A percentile compares a stretch with the other conserved stretches of the same genome.
phyloP scores from a whole-genome alignment of 306 rosid genomes.

The Mimosa bimucronata region DNA sequence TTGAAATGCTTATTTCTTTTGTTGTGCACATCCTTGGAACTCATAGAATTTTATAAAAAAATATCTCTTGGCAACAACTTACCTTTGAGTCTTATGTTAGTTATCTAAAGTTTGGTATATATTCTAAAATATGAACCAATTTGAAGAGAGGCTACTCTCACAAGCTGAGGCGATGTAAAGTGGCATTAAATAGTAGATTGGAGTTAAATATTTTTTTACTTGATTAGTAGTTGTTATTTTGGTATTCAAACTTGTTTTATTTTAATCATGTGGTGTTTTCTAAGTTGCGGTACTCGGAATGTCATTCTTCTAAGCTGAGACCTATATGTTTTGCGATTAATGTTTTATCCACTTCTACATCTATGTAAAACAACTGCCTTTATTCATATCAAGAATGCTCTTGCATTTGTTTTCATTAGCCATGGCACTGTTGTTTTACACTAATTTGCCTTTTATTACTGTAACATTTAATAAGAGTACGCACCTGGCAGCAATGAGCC shows the following conservation, averaged over 20 bases:
- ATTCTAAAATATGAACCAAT: slow-evolving; percentile 21
- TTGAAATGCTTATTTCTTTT: slow-evolving; percentile 36
- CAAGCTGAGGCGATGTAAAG: background rate
- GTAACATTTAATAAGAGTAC: slow-evolving; percentile 56
- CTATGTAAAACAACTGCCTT: slow-evolving; percentile 2
- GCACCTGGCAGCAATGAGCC: slow-evolving; percentile 40
- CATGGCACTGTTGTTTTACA: slow-evolving; percentile 26
- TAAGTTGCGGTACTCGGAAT: slow-evolving; percentile 1
- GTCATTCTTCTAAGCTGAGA: slow-evolving; percentile 27
- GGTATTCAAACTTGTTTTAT: slow-evolving; percentile 17
- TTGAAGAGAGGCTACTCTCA: slow-evolving; percentile 7
- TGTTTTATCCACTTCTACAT: background rate
- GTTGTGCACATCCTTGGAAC: slow-evolving; percentile 29
- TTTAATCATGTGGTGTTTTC: slow-evolving; percentile 15
- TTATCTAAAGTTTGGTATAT: slow-evolving; percentile 10
- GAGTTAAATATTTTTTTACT: background rate
- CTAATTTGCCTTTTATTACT: slow-evolving; percentile 27
- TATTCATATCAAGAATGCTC: slow-evolving; percentile 27
- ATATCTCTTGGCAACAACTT: slow-evolving; percentile 6
- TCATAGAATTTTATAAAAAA: slow-evolving; percentile 3
- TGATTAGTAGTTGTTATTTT: background rate
- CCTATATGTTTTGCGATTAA: background rate
- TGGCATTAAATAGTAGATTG: slow-evolving; percentile 13
- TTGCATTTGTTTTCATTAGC: slow-evolving; percentile 20
- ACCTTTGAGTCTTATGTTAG: background rate